phyloP scores from a whole-genome alignment of 2,329 filamentous ascomycete genomes.

The Tolypocladium sp. region DNA sequence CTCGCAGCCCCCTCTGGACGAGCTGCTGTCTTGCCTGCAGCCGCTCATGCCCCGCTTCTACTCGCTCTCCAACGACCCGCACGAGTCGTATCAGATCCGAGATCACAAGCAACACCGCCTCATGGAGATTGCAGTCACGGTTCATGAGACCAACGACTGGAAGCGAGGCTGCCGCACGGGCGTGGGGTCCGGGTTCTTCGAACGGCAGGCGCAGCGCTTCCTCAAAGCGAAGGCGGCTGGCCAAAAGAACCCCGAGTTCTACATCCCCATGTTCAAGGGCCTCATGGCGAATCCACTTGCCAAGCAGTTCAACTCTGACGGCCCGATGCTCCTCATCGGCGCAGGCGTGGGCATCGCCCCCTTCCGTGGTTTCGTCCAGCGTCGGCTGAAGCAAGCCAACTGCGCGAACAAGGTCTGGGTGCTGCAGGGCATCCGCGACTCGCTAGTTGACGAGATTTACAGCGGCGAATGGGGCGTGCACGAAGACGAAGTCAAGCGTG shows the following conservation, averaged over 20 bases:
- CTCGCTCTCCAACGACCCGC: constrained; percentile 92
- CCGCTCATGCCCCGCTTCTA: constrained; percentile 98
- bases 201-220: constrained; percentile 68
- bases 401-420: constrained; percentile 98
- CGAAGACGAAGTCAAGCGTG: constrained; percentile 75
- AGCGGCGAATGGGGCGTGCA: constrained; percentile 93
- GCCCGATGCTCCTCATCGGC: constrained; percentile 94
- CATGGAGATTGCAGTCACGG: constrained; percentile 92
- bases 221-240: constrained; percentile 58
- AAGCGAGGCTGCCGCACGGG: constrained; percentile 64
- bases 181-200: constrained; percentile 87
- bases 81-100: constrained; percentile 60
- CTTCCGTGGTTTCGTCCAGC: constrained; percentile 95
- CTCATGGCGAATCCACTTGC: constrained; percentile 96
- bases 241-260: constrained; percentile 49
- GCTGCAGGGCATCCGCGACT: constrained; percentile 88
- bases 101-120: constrained; percentile 67
- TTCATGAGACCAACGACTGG: constrained; percentile 83
- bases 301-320: constrained; percentile 83
- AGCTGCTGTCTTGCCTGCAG: constrained; percentile 69
- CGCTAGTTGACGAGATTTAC: constrained; percentile 90
- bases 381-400: constrained; percentile 85
- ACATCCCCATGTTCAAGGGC: constrained; percentile 95
- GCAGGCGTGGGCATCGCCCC: constrained; percentile 95
- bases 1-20: constrained; percentile 75